Conservation (phyloP, 2,329 filamentous ascomycete species). For the Penicillium occitanis region DNA sequence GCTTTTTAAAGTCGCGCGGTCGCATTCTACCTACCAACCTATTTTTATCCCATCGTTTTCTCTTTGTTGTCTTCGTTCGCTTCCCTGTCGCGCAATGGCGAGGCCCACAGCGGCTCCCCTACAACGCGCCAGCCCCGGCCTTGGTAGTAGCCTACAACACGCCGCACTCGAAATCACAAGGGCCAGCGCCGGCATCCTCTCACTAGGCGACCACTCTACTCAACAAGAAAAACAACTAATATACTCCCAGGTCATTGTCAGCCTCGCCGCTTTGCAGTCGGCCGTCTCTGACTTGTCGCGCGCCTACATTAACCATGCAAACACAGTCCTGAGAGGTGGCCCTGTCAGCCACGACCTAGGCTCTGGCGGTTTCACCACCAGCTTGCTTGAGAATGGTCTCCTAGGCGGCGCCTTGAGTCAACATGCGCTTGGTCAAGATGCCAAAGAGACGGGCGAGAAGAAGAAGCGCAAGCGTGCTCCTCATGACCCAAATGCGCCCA, state of each 20-base stretch:
- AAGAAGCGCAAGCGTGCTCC: slow-evolving; percentile 87
- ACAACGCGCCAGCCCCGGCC: slow-evolving; percentile 1
- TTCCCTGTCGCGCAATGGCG: slow-evolving; percentile 12
- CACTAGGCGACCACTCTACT: slow-evolving; percentile 7
- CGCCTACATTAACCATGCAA: slow-evolving; percentile 86
- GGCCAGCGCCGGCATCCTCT: slow-evolving; percentile 19
- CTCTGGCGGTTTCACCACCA: slow-evolving; percentile 45
- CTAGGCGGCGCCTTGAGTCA: slow-evolving; percentile 35
- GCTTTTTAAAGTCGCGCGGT: neutral
- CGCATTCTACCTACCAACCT: neutral
- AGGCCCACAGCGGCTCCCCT: slow-evolving; percentile 7
- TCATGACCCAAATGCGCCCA: slow-evolving; percentile 89
- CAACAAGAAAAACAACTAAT: slow-evolving; percentile 29
- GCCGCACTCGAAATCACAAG: slow-evolving; percentile 19
- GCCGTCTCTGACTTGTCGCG: slow-evolving; percentile 76
- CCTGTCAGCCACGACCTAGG: slow-evolving; percentile 45
- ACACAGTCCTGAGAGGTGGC: slow-evolving; percentile 71
- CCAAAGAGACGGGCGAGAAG: slow-evolving; percentile 61
- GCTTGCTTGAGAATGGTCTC: slow-evolving; percentile 47
- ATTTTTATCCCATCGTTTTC: neutral
- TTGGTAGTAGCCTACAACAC: slow-evolving; percentile 1
- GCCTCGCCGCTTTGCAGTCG: slow-evolving; percentile 75
- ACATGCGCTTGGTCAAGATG: slow-evolving; percentile 35
- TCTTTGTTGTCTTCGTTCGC: neutral
- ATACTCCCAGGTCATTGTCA: slow-evolving; percentile 65